Evolutionary conservation across 2,329 filamentous ascomycete species (phyloP), one percentile per base, ranked within the genome.

Genomic region (Xylariaceae sp.): DNA sequence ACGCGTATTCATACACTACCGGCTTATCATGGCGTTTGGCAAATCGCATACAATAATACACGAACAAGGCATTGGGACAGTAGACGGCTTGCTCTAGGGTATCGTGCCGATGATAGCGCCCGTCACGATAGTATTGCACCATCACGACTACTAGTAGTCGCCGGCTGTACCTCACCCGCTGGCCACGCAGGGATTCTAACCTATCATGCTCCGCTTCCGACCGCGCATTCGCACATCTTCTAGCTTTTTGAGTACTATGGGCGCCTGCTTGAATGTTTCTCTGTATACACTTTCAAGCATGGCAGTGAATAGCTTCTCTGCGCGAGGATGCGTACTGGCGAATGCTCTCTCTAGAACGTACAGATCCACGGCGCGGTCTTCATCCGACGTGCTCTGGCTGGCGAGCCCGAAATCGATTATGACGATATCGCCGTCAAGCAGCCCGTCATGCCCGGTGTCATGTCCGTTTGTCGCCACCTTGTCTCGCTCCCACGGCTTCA

Each of bases 291-390:
- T 47, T 33, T 74, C 69, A 14, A 97, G 66, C 14, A 96, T 72
- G 53, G 85, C 77, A 21, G 71, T 66, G 51, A 94, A 94, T 47
- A 94, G 68, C 14, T 69, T 70, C 59, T 94, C 87, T 1, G 88
- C 87, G 35, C 81, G 76, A 1, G 92, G 90, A 69, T 98, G 92
- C 24, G 92, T 97, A 56, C 88, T 95, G 15, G 83, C 85, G 69
- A 97, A 97, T 1, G 92, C 92, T 37, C 92, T 73, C 64, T 98
- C 92, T 32, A 98, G 70, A 9, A 98, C 92, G 62, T 98, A 98
- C 38, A 98, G 64, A 68, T 98, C 92, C 27, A 98, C 92, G 0
- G 92, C 92, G 39, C 89, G 77, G 59, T 98, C 92, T 65, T 98
- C 92, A 39, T 96, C 90, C 49, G 85, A 80, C 13, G 78, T 67